Conservation (phyloP, 257 asterid genomes). For the Fraxinus quadrangulata region DNA sequence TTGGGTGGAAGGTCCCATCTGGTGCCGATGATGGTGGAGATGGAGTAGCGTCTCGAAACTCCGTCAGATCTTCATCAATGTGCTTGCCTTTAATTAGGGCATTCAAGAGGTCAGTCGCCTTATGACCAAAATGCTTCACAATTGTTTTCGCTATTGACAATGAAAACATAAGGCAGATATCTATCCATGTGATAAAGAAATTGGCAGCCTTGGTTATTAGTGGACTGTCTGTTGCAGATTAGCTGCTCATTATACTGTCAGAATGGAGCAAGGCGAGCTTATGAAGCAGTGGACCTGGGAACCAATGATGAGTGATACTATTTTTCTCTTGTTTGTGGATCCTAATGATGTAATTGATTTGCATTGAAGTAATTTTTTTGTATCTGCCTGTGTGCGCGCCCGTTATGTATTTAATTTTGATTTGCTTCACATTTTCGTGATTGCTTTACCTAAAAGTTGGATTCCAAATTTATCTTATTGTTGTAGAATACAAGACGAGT, state of each 20-base stretch:
- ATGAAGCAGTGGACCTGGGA: slow-evolving; percentile 95
- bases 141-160: slow-evolving; percentile 19
- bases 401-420: neutral
- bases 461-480: slow-evolving; percentile 35
- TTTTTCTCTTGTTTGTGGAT: slow-evolving; percentile 90
- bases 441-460: slow-evolving; percentile 25
- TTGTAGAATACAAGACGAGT: slow-evolving; percentile 81
- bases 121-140: slow-evolving; percentile 23
- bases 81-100: slow-evolving; percentile 77
- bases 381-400: neutral
- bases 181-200: slow-evolving; percentile 8
- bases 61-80: slow-evolving; percentile 69
- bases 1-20: slow-evolving; percentile 89
- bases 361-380: slow-evolving; percentile 23
- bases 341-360: slow-evolving; percentile 74
- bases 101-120: slow-evolving; percentile 74
- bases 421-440: slow-evolving; percentile 1
- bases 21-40: slow-evolving; percentile 94
- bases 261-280: slow-evolving; percentile 72
- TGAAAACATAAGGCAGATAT: neutral
- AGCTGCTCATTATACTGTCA: slow-evolving; percentile 61
- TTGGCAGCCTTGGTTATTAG: slow-evolving; percentile 23
- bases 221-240: slow-evolving; percentile 59
- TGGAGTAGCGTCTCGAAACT: slow-evolving; percentile 71
- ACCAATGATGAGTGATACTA: slow-evolving; percentile 80